Evolutionary conservation across 306 rosid genomes (phyloP).

Genomic region (Trifolium pratense): DNA sequence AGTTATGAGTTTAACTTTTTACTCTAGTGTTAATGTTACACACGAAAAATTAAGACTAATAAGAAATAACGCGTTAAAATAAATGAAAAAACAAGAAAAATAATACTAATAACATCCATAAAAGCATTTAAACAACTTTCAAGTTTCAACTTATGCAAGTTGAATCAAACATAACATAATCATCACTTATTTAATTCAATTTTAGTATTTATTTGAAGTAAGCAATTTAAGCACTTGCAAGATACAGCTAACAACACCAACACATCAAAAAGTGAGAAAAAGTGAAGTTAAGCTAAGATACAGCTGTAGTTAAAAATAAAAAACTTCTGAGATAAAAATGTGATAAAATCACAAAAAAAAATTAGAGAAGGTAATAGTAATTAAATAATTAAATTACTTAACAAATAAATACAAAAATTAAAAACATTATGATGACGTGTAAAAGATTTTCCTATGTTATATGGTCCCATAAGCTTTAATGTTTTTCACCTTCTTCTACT

Average conservation of each 20-base stretch:
- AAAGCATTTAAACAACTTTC: background rate
- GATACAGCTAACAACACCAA: background rate
- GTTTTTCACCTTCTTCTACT: slow-evolving; percentile 23
- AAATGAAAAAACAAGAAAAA: background rate
- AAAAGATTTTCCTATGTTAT: slow-evolving; percentile 47
- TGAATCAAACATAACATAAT: slow-evolving; percentile 5
- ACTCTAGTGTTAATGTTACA: background rate
- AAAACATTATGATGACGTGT: slow-evolving; percentile 48
- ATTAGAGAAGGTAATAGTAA: background rate
- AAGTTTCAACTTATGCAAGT: background rate
- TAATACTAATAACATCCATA: background rate
- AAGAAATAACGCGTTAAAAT: background rate
- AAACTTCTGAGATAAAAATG: background rate
- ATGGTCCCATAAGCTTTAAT: slow-evolving; percentile 31
- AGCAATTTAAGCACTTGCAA: slow-evolving; percentile 6
- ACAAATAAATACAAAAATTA: background rate
- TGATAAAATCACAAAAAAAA: background rate
- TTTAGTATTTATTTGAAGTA: background rate
- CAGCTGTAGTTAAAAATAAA: slow-evolving; percentile 14
- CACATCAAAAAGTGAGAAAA: background rate
- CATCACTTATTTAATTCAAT: background rate
- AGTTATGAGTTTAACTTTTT: background rate
- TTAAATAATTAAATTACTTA: background rate
- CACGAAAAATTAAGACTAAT: background rate
- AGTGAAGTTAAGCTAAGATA: slow-evolving; percentile 8